Base-by-base conservation (phyloP, 371 early-diverging fungal species). In the Coelomomyces lativittatus region DNA sequence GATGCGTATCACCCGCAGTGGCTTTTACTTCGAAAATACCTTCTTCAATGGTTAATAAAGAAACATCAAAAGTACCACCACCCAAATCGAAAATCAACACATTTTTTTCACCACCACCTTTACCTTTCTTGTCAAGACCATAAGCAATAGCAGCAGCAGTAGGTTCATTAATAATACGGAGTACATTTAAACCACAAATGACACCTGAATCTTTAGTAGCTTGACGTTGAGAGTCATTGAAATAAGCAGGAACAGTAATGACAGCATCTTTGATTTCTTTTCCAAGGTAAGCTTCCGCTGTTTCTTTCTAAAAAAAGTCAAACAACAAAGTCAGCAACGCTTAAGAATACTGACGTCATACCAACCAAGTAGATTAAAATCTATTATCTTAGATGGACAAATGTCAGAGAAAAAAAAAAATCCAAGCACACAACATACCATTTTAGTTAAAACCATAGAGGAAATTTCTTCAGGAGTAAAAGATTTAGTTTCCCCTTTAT, bases 71-170 rank as follows among this genome's bases (percentile, higher is more conserved):
- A 48, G 95, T 92, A 74, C 97, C 93, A 58, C 95, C 97, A 62
- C 95, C 97, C 51, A 92, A 70, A 76, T 95, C 93, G 67, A 86
- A 91, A 52, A 96, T 86, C 57, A 93, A 78, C 51, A 91, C 80
- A 61, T 84, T 85, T 66, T 70, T 70, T 63, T 91, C 92, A 54
- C 80, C 79, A n/a, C 39, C 44, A 17, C 19, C 17, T 15, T 47
- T 51, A 54, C 64, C 52, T 70, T 85, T 82, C 69, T 83, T 90
- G 70, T 88, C 89, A 50, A 91, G 68, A 60, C 91, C 95, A 67
- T 93, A 93, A 51, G 96, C 91, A 52, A 93, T 88, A 60, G 97
- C 97, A 44, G 97, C 97, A 40, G 97, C 96, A 27, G 92, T 91
- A 51, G 97, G 97, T 75, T 96, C 97, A 79, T 88, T 88, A 62